Evolutionary conservation across 805 yeast species (phyloP), one percentile per base, ranked within the genome.

Genomic region (Yamadazyma insecticola): DNA sequence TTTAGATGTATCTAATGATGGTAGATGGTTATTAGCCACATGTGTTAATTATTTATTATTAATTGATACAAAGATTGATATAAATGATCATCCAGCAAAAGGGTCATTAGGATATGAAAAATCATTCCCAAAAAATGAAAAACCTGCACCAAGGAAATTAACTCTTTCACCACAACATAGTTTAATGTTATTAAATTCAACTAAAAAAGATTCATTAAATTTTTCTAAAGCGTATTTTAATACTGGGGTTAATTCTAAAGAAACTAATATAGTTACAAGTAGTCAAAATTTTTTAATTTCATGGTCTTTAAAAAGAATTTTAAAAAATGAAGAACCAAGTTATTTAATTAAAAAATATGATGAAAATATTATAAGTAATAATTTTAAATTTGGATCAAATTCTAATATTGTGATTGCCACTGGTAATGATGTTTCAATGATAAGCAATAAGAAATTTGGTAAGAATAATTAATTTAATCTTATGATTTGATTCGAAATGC

Each of bases 181-280:
- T 22, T 81, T 81, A 6, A 72, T 63, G 44, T 78, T 85, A 64
- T 65, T 63, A 32, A 56, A 60, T 10, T 70, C 70, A 28, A 67
- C 76, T 2, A 63, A 64, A 27, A 67, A 66, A 4, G 55, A 59
- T 32, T 67, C 74, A 2, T 54, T 83, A 11, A 48, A 59, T 14
- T 87, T 86, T 54, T 76, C 92, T 3, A 69, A 70, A 35, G 96
- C 95, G 4, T 72, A 73, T 43, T 88, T 88, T 67, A 84, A 88
- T 53, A 68, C 81, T 16, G 87, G 87, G 24, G 33, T 74, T n/a
- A 68, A 70, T 29, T 51, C 74, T 16, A 74, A 72, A 39, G 92
- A 81, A 48, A 77, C 82, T 13, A 67, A 80, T 2, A 82, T 88
- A 30, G 77, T 86, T 15, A 72, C 95, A 1, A 77, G 90, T 4